Conservation (phyloP, 192 early-diverging fungal species). For the Podila clonocystis region DNA sequence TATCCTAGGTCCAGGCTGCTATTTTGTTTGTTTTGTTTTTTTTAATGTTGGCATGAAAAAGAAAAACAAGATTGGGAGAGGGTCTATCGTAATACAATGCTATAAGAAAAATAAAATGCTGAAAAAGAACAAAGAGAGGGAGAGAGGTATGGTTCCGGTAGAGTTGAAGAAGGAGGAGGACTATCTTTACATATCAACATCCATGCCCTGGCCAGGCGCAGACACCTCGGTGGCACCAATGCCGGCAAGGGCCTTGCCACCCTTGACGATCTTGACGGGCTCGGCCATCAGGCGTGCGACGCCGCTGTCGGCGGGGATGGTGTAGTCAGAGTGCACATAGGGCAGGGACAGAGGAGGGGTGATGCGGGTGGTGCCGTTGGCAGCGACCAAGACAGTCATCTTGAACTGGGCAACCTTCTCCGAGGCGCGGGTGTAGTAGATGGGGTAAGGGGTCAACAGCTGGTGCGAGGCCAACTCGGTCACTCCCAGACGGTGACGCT, state of each 20-base stretch:
- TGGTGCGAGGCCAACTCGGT: slow-evolving; percentile 70
- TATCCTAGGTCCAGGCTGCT: too few relatives aligned
- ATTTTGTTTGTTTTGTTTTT: too few relatives aligned
- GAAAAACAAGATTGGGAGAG: too few relatives aligned
- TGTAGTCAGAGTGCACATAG: slow-evolving; percentile 77
- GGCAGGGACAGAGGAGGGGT: slow-evolving; percentile 75
- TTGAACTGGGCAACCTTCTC: slow-evolving; percentile 78
- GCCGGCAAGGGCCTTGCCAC: slow-evolving; percentile 40
- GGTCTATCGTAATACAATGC: slow-evolving; percentile 4
- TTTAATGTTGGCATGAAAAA: too few relatives aligned
- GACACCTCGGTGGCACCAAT: slow-evolving; percentile 38
- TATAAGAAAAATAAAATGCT: neutral
- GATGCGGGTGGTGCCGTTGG: slow-evolving; percentile 71
- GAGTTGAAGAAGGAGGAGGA: neutral
- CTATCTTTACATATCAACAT: slow-evolving; percentile 42
- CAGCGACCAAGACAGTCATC: slow-evolving; percentile 70
- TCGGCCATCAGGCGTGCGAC: slow-evolving; percentile 51
- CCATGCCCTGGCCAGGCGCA: slow-evolving; percentile 46
- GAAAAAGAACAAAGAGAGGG: neutral
- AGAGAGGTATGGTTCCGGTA: slow-evolving; percentile 1
- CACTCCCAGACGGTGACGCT: slow-evolving; percentile 71
- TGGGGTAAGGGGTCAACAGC: slow-evolving; percentile 71
- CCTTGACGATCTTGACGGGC: slow-evolving; percentile 42
- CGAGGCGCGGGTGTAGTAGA: slow-evolving; percentile 62
- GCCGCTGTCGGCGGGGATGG: slow-evolving; percentile 55